These are phyloP conservation scores for Volutella citrinella DNA, from an alignment of 2,329 filamentous ascomycete species.

Conservation along the genomic window DNA sequence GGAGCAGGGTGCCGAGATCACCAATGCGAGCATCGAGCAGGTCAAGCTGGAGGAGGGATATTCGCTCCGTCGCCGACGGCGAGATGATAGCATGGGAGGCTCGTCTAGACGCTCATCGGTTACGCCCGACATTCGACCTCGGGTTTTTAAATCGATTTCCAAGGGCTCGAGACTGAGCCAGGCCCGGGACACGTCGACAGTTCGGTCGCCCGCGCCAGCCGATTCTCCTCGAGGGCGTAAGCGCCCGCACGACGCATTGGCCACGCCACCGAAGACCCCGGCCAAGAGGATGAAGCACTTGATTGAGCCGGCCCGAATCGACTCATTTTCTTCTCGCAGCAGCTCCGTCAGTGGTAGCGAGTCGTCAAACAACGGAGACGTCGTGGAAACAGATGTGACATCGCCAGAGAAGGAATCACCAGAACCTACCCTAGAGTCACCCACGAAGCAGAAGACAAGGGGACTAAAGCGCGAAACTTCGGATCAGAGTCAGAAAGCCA, in stretches of 20 bases:
- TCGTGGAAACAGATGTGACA: constrained; percentile 43
- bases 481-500: constrained; percentile 6
- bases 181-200: constrained; percentile 31
- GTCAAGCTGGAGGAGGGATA: constrained; percentile 47
- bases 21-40: constrained; percentile 54
- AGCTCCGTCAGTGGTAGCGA: constrained; percentile 33
- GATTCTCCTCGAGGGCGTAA: constrained; percentile 32
- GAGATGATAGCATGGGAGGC: constrained; percentile 47
- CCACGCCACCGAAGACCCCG: constrained; percentile 54
- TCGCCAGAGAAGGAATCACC: constrained; percentile 49
- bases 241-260: constrained; percentile 41
- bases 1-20: constrained; percentile 41
- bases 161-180: constrained; percentile 32
- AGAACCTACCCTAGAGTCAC: constrained; percentile 32
- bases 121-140: constrained; percentile 53
- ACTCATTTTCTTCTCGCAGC: constrained; percentile 32
- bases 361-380: constrained; percentile 26
- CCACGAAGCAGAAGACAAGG: constrained; percentile 19
- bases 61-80: constrained; percentile 51
- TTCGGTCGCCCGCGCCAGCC: constrained; percentile 26
- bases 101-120: constrained; percentile 57
- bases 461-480: constrained; percentile 10
- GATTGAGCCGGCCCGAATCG: constrained; percentile 24
- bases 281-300: constrained; percentile 45
- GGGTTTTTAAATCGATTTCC: constrained; percentile 40